phyloP scores from a whole-genome alignment of 108 stramenopile genomes.

The Cyclotella choctawhatcheeana region DNA sequence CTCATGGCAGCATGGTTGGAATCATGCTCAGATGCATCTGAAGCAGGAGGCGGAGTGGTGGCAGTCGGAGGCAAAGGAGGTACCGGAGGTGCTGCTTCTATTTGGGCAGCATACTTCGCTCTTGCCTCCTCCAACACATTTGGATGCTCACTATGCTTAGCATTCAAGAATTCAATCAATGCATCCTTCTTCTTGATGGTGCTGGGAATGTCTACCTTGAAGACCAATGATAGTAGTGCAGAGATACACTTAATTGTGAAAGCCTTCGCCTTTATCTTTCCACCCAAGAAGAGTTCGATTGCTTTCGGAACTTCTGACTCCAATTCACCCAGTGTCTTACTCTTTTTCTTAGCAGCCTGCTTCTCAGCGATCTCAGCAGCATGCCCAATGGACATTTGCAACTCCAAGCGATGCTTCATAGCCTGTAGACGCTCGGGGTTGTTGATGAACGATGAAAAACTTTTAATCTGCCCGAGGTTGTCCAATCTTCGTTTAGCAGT shows the following conservation, averaged over 20 bases:
- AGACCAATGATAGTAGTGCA: neutral
- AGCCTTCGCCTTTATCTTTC: neutral
- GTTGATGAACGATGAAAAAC: neutral
- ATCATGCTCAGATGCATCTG: too few relatives aligned
- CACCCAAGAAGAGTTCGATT: neutral
- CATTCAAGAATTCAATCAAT: neutral
- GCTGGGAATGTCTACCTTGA: neutral
- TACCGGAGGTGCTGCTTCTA: too few relatives aligned
- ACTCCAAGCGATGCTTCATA: neutral
- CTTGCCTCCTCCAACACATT: neutral
- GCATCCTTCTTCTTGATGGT: neutral
- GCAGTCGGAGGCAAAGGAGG: too few relatives aligned
- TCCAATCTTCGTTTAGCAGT: neutral
- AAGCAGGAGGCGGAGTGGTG: too few relatives aligned
- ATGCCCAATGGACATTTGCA: neutral
- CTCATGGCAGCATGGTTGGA: too few relatives aligned
- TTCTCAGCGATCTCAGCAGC: neutral
- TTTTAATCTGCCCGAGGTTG: neutral
- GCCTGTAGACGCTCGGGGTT: neutral
- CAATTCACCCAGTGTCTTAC: neutral
- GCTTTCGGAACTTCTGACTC: neutral
- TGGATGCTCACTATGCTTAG: neutral
- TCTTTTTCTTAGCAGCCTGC: neutral
- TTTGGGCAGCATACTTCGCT: too few relatives aligned
- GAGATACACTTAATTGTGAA: neutral